Evolutionary conservation across 192 early-diverging fungal genomes (phyloP).

Genomic region (Entophlyctis helioformis): DNA sequence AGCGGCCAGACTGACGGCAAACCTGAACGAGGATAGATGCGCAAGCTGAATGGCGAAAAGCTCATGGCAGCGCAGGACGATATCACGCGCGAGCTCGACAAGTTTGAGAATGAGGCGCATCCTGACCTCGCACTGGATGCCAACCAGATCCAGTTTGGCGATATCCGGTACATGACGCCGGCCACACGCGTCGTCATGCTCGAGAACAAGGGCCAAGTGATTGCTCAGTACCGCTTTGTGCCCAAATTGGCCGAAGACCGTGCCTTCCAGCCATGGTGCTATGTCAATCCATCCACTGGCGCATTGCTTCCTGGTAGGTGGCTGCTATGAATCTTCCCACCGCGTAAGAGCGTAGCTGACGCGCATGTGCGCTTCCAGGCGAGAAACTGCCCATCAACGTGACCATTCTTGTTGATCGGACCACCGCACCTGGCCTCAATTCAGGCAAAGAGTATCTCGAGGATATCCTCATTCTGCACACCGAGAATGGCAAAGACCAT

Average conservation of each 20-base stretch:
- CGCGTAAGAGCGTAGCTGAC: not conserved
- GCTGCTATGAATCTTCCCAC: not conserved
- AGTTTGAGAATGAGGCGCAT: conserved; percentile 68
- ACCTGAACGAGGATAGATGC: not conserved
- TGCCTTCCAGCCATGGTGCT: conserved; percentile 62
- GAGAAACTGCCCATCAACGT: conserved; percentile 47
- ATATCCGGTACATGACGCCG: conserved; percentile 38
- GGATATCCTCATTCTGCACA: conserved; percentile 71
- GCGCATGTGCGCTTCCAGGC: conserved; percentile 19
- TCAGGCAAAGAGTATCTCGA: conserved; percentile 42
- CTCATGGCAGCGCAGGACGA: conserved; percentile 43
- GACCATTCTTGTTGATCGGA: conserved; percentile 38
- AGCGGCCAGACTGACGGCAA: not conserved
- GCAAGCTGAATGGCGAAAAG: conserved; percentile 12
- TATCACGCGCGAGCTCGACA: conserved; percentile 63
- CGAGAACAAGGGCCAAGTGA: conserved; percentile 64
- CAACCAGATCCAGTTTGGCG: conserved; percentile 60
- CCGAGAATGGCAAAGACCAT: conserved; percentile 70
- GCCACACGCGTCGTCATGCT: conserved; percentile 42
- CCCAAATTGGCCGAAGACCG: conserved; percentile 48
- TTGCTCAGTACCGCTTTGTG: conserved; percentile 61
- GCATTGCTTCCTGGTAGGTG: conserved; percentile 60
- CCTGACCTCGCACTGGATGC: conserved; percentile 48
- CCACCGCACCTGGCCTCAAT: conserved; percentile 40
- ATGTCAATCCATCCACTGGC: conserved; percentile 48